These are phyloP conservation scores for Daedaleopsis sinensis DNA, from an alignment of 768 basidiomycete genomes.

Conservation along the genomic window DNA sequence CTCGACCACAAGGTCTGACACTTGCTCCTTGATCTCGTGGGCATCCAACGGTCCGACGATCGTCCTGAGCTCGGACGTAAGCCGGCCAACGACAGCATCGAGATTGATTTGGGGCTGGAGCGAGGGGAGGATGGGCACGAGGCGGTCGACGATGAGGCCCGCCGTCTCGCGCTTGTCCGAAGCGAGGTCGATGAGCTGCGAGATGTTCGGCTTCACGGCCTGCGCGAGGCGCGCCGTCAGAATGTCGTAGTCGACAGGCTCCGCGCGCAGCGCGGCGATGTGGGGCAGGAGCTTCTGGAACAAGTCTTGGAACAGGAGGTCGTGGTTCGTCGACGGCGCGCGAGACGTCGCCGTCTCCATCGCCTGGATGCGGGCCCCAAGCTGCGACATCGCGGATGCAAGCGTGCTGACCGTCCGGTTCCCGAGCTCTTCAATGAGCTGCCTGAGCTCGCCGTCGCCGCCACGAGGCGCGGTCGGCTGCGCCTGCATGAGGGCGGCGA, in stretches of 20 bases:
- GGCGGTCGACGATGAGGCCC: constrained; percentile 71
- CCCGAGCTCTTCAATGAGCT: constrained; percentile 59
- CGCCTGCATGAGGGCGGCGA: constrained; percentile 53
- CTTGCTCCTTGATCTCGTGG: constrained; percentile 87
- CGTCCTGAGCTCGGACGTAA: constrained; percentile 70
- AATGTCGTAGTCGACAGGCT: constrained; percentile 77
- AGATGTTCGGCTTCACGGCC: constrained; percentile 87
- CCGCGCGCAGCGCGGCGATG: constrained; percentile 60
- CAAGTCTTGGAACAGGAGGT: constrained; percentile 63
- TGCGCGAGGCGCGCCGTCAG: constrained; percentile 77
- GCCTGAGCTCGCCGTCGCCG: constrained; percentile 21
- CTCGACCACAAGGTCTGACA: constrained; percentile 86
- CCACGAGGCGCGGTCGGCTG: constrained; percentile 23
- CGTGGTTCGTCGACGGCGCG: constrained; percentile 46
- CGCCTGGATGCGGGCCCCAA: constrained; percentile 60
- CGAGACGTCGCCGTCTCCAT: constrained; percentile 47
- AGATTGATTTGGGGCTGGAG: constrained; percentile 47
- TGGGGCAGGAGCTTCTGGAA: constrained; percentile 60
- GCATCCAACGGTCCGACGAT: constrained; percentile 79
- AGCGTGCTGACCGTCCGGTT: constrained; percentile 61
- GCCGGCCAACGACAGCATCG: constrained; percentile 55
- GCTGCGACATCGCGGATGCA: constrained; percentile 57
- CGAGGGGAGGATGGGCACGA: constrained; percentile 65
- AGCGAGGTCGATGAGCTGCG: constrained; percentile 86
- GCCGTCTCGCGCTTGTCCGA: constrained; percentile 91